Evolutionary conservation across 257 asterid species (phyloP), one percentile per base, ranked within the genome.

Genomic region (Primulina eburnea): DNA sequence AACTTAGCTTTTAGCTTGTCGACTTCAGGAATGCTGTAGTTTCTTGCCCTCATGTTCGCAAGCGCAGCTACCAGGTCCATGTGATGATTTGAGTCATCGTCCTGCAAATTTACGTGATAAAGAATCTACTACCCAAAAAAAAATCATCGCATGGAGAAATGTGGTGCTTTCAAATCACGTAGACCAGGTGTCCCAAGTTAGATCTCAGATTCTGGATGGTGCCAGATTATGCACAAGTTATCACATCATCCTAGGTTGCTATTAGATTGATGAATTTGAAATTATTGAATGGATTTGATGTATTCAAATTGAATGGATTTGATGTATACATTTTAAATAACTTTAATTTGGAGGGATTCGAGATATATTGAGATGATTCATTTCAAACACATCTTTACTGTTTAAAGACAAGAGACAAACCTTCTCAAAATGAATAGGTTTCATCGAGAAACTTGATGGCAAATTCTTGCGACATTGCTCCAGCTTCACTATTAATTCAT

Each of bases 31-130:
- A 92, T 83, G 71, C 92, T 73, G 82, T 92, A 92, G 67, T 92
- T 92, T 71, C 98, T 85, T 24, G 98, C 98, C 82, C 98, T 89
- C 98, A 92, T 92, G 84, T 92, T 92, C 11, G 98, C 98, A 32
- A 92, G 95, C 16, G 92, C 96, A 0, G 98, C 90, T 38, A 92
- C 88, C 75, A 87, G 68, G 78, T 92, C 98, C 96, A 92, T 89
- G 76, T 92, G 98, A 81, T 86, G 88, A 71, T 92, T 92, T 58
- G 95, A 86, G 66, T 89, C 98, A 34, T 92, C 98, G 37, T 92
- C 98, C 98, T 92, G 88, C 74, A 60, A 6, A n/a, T 74, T 33
- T 35, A 52, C 4, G 12, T 8, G 53, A 43, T 16, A 65, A 58
- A 40, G 38, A 20, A 68, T 29, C 4, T 33, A 18, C 33, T 18